Percentiles rank a stretch among this genome's conserved stretches.
Conservation (phyloP, 805 yeast species). For the Starmerella apicola region DNA sequence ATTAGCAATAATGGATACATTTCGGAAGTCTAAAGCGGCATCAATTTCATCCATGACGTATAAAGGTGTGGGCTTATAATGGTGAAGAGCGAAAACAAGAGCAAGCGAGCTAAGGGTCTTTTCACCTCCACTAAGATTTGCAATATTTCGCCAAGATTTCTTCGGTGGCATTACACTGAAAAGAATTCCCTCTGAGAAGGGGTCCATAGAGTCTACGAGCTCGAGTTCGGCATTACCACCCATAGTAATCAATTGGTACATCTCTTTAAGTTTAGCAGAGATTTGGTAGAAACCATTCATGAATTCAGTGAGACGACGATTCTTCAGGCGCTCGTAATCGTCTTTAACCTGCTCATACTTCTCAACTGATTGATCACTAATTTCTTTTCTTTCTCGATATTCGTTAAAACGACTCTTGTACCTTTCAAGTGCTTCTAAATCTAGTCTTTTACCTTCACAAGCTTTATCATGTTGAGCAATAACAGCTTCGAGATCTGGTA, state of each 20-base stretch:
- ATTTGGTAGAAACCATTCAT: conserved; percentile 85
- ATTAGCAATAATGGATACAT: conserved; percentile 94
- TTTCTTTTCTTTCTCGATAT: conserved; percentile 48
- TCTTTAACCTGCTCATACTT: conserved; percentile 52
- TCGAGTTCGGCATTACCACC: conserved; percentile 98
- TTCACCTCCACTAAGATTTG: conserved; percentile 95
- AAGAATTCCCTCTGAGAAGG: conserved; percentile 93
- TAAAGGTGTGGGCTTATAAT: conserved; percentile 90
- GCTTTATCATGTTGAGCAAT: conserved; percentile 23
- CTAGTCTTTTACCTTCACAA: conserved; percentile 46
- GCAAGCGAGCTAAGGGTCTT: conserved; percentile 92
- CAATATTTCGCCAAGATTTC: conserved; percentile 91
- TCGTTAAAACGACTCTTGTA: conserved; percentile 59
- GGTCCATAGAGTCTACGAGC: conserved; percentile 87
- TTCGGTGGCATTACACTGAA: conserved; percentile 99
- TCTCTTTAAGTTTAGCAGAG: conserved; percentile 78
- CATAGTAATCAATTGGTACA: conserved; percentile 98
- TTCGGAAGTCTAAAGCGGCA: conserved; percentile 94
- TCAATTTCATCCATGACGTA: conserved; percentile 99
- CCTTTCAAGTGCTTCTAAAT: conserved; percentile 63
- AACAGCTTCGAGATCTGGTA: conserved; percentile 13
- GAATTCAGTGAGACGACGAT: conserved; percentile 70
- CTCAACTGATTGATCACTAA: conserved; percentile 54
- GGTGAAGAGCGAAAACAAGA: conserved; percentile 87
- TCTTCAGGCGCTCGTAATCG: conserved; percentile 54